phyloP scores from a whole-genome alignment of 202 grass and related monocot species.

The Brachypodium distachyon region DNA sequence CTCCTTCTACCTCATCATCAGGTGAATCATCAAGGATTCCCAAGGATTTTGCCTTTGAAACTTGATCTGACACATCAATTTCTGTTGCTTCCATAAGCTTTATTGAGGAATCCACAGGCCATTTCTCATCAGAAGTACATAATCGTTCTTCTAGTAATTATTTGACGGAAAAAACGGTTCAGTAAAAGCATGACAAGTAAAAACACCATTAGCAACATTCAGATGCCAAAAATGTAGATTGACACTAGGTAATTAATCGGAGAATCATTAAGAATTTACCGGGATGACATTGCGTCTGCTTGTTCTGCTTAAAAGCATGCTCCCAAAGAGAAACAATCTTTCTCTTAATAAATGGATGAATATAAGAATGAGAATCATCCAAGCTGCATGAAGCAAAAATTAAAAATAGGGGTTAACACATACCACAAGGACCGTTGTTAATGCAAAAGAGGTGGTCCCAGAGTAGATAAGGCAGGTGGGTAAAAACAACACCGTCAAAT shows the following conservation, averaged over 20 bases:
- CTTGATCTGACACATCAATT: slow-evolving; percentile 29
- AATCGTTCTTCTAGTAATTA: slow-evolving; percentile 19
- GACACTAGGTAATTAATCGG: background rate
- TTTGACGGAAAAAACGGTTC: slow-evolving; percentile 1
- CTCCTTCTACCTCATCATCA: slow-evolving; percentile 97
- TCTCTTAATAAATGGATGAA: slow-evolving; percentile 76
- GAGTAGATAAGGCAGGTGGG: background rate
- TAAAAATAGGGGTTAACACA: slow-evolving; percentile 1
- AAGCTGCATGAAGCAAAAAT: slow-evolving; percentile 48
- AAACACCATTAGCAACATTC: background rate
- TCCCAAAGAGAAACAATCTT: slow-evolving; percentile 47
- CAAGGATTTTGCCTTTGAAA: slow-evolving; percentile 48
- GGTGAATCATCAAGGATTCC: slow-evolving; percentile 61
- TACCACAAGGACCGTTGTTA: background rate
- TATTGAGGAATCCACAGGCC: background rate
- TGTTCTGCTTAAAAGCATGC: slow-evolving; percentile 38
- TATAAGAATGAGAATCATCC: slow-evolving; percentile 55
- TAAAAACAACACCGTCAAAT: background rate
- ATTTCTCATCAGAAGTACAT: slow-evolving; percentile 18
- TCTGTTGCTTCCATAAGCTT: slow-evolving; percentile 7
- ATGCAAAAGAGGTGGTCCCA: background rate
- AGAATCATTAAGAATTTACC: slow-evolving; percentile 38
- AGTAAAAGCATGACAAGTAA: slow-evolving; percentile 6
- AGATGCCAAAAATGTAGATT: background rate
- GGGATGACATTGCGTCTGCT: slow-evolving; percentile 17